phyloP scores from a whole-genome alignment of 1,284 basidiomycete genomes.

The Volvariella surrecta region DNA sequence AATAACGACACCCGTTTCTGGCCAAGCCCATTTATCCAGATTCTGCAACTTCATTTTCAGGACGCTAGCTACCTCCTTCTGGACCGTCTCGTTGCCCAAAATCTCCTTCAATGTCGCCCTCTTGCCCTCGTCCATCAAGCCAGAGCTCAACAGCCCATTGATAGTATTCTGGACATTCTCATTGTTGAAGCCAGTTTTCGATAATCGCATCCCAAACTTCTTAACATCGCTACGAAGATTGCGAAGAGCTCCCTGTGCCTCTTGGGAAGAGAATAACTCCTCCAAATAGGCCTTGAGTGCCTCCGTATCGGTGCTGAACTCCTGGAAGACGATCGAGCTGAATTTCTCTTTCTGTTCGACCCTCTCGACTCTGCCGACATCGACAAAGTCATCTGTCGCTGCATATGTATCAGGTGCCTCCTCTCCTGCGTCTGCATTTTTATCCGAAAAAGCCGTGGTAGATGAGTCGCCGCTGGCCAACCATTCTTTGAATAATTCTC shows the following conservation, averaged over 20 bases:
- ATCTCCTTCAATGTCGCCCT: slow-evolving; percentile 30
- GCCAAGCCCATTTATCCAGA: slow-evolving; percentile 33
- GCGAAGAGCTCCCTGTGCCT: slow-evolving; percentile 9
- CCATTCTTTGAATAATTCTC: slow-evolving; percentile 33
- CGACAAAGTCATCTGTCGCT: slow-evolving; percentile 16
- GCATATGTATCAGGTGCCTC: background rate
- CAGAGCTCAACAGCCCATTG: slow-evolving; percentile 22
- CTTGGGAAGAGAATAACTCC: slow-evolving; percentile 24
- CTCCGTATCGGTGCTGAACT: slow-evolving; percentile 21
- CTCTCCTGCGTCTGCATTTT: slow-evolving; percentile 1
- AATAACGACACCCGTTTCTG: slow-evolving; percentile 22
- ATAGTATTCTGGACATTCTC: slow-evolving; percentile 24
- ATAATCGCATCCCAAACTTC: slow-evolving; percentile 17
- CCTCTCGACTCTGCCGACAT: slow-evolving; percentile 32
- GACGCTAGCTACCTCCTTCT: slow-evolving; percentile 32
- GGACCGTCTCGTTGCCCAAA: slow-evolving; percentile 25
- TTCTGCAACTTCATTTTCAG: slow-evolving; percentile 33
- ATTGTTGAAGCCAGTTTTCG: slow-evolving; percentile 15
- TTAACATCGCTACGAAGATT: slow-evolving; percentile 20
- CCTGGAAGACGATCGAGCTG: slow-evolving; percentile 30
- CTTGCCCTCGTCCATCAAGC: slow-evolving; percentile 30
- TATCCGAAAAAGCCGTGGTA: slow-evolving; percentile 11
- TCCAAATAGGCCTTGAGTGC: slow-evolving; percentile 24
- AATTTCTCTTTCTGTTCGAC: slow-evolving; percentile 31
- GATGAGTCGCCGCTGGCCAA: slow-evolving; percentile 31